Base-by-base conservation (phyloP, 2,329 filamentous ascomycete genomes). In the Amauroascus niger region DNA sequence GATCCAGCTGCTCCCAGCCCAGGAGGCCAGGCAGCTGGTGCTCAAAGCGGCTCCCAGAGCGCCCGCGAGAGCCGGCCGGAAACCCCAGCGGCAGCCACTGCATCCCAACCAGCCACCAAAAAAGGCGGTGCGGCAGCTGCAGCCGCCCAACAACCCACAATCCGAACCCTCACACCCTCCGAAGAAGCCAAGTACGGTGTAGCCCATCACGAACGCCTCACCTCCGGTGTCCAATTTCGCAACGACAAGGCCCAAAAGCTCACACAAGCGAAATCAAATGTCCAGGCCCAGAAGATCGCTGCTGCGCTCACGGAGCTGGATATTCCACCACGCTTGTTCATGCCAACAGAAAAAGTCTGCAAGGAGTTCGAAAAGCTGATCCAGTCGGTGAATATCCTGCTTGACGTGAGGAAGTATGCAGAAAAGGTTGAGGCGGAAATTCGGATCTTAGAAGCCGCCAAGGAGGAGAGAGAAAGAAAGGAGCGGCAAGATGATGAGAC, bases 201-300 rank as follows among this genome's bases (percentile, higher is more conserved):
- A 8, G 81, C 85, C 6, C 82, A 87, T 60, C 86, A 91, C 59
- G 91, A 97, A 53, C 86, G 91, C 26, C 78, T 96, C 37, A 83
- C 85, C 1, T 86, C 84, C 7, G 91, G 93, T 6, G 87, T 95
- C 33, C 85, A 87, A 13, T 97, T 97, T 77, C 87, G 91, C 11
- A 88, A 88, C 59, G 74, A 76, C 58, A 73, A 71, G 57, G 72
- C 74, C 46, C 71, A 73, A 53, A 74, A 75, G 56, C 68, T 76
- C 50, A 74, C 72, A 2, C 73, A 75, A 57, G 74, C 74, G 30
- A 76, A 76, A 60, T 75, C 72, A 28, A 74, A 75, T 56, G 71
- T 75, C 1, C 74, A 76, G 57, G 72, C 74, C 0, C 70, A 71
- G 57, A 76, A 76, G 59, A 69, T 76, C 43, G 70, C 68, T 28